Evolutionary conservation across 257 asterid species (phyloP), one percentile per base, ranked within the genome.

Genomic region (Solanum peruvianum): DNA sequence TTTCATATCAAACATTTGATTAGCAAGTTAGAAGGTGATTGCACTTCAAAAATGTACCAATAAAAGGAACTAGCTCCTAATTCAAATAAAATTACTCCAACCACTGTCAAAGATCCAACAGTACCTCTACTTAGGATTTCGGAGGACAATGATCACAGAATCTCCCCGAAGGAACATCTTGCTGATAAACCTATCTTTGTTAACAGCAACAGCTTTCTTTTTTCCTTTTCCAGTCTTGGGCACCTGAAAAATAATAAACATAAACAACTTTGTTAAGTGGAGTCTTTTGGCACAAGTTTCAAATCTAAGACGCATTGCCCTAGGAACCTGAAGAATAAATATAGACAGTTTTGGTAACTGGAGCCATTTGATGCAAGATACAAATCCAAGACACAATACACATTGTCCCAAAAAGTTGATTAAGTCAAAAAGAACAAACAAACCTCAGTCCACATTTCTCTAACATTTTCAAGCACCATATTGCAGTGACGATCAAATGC

Each of bases 371-470:
- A 10, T 1, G 3, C 56, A 41, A 39, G 82, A 21, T 23, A 39
- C 21, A 75, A 23, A 75, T 75, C 37, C 27, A 85, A 60, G n/a
- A 47, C 15, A 58, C 41, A 86, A 60, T 15, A 60, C n/a, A 72
- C 77, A 64, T 52, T 49, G 15, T 37, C 2, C 31, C 52, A 25
- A 21, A 69, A 29, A 29, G 72, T 77, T 9, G 3, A 31, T 6
- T 35, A 31, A 6, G 7, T 29, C 52, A 21, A n/a, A n/a, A n/a
- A 16, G 42, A 13, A 58, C 41, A 87, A 35, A 49, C 86, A 42
- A 86, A 94, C 98, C 98, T 95, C 98, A n/a, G 98, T 95, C 98
- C 98, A 95, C 98, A 95, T 94, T 90, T 95, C 98, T 58, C 96
- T 86, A 88, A 95, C 98, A 88, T 95, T 94, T 91, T 95, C 98